Evolutionary conservation across 2,329 filamentous ascomycete genomes (phyloP).

Genomic region (Botrytis aclada): DNA sequence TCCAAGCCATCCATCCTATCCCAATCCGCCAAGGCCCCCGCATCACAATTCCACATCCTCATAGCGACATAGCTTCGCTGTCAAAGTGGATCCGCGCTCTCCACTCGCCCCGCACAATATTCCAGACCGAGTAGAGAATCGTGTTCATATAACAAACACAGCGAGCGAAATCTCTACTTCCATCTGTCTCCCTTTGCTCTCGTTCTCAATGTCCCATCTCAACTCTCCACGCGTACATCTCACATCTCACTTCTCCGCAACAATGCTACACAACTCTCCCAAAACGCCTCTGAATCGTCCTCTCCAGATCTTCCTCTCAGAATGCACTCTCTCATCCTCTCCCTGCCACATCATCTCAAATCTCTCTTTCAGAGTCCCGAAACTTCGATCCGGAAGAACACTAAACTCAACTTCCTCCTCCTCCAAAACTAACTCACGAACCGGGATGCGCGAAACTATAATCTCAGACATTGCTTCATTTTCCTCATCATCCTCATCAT

Average conservation of each 20-base stretch:
- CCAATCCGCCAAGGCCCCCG: not conserved
- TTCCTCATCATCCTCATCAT: not conserved
- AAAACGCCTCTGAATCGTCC: not conserved
- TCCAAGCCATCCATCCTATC: not conserved
- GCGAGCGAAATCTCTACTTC: not conserved
- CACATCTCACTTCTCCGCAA: not conserved
- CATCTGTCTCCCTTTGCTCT: not conserved
- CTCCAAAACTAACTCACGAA: not conserved
- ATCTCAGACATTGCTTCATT: constrained; percentile 7
- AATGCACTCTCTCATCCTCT: not conserved
- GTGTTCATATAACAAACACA: not conserved
- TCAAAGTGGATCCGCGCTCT: not conserved
- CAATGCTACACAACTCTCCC: not conserved
- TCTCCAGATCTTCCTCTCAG: not conserved
- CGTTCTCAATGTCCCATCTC: not conserved
- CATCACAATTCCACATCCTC: not conserved
- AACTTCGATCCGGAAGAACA: not conserved
- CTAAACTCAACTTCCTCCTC: not conserved
- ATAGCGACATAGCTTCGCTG: not conserved
- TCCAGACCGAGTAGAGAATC: not conserved
- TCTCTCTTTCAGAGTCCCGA: not conserved
- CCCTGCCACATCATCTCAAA: not conserved
- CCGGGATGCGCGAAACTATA: not conserved
- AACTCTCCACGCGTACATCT: no score
- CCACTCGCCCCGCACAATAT: not conserved